Evolutionary conservation across 176 grass and related monocot genomes (phyloP).

Genomic region (Aegilops sharonensis): DNA sequence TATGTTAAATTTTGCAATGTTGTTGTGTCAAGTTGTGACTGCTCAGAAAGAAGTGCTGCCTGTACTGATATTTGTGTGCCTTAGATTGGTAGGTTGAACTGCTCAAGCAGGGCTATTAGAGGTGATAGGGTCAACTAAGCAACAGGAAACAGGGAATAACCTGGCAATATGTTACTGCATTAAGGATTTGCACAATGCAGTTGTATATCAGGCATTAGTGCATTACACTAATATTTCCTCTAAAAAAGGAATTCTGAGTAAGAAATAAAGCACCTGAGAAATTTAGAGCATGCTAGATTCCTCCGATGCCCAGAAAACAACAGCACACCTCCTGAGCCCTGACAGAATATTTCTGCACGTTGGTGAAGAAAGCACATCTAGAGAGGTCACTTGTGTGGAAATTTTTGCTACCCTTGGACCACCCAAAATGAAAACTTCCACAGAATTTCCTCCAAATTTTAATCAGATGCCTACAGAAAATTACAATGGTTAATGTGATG

Average conservation of each 20-base stretch:
- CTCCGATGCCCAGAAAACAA: constrained; percentile 14
- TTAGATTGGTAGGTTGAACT: neutral
- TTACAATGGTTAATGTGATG: neutral
- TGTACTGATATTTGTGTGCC: neutral
- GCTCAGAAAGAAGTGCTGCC: neutral
- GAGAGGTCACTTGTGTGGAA: neutral
- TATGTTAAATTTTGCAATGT: neutral
- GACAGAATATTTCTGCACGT: neutral
- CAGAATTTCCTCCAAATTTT: neutral
- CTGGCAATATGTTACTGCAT: neutral
- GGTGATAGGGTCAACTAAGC: constrained; percentile 8
- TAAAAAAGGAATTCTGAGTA: neutral
- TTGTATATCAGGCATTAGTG: neutral
- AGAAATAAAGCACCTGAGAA: constrained; percentile 13
- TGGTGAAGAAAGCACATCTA: constrained; percentile 4
- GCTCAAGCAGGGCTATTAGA: neutral
- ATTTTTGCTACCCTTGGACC: neutral
- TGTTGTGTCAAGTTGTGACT: neutral
- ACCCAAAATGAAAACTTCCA: neutral
- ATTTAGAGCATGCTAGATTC: constrained; percentile 17
- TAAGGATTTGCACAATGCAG: neutral
- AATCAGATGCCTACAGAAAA: constrained; percentile 19
- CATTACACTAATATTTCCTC: neutral
- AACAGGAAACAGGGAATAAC: neutral
- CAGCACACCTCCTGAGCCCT: neutral